These are phyloP conservation scores for Bryoerythrophyllum caledonicum DNA, from an alignment of 225 moss, liverwort and hornwort species.

Conservation along the genomic window DNA sequence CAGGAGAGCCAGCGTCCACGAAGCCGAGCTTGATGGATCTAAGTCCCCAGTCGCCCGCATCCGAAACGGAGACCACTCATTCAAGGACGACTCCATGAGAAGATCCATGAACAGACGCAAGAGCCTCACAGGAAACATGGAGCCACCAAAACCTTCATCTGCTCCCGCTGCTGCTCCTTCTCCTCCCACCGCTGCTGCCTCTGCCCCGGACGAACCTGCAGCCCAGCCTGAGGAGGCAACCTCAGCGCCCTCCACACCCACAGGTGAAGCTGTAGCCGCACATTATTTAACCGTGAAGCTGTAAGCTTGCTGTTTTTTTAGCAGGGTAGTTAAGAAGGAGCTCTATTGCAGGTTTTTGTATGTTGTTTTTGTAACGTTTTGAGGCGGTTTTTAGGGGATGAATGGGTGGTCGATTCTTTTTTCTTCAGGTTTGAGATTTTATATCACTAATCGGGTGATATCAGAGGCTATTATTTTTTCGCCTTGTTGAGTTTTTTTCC, in stretches of 20 bases:
- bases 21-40: slow-evolving; percentile 55
- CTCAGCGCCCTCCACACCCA: slow-evolving; percentile 7
- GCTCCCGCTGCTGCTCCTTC: too few relatives aligned
- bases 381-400: slow-evolving; percentile 18
- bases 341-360: slow-evolving; percentile 26
- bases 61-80: slow-evolving; percentile 48
- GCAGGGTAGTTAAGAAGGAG: slow-evolving; percentile 13
- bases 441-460: slow-evolving; percentile 29
- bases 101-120: slow-evolving; percentile 56
- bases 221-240: slow-evolving; percentile 33
- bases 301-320: slow-evolving; percentile 16
- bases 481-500: slow-evolving; percentile 14
- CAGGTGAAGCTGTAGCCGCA: slow-evolving; percentile 55
- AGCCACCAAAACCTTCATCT: slow-evolving; percentile 31
- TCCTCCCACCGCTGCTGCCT: not conserved
- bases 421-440: slow-evolving; percentile 11
- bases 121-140: slow-evolving; percentile 19
- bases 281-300: slow-evolving; percentile 19
- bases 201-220: slow-evolving; percentile 23
- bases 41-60: slow-evolving; percentile 45
- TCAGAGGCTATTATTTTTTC: slow-evolving; percentile 15
- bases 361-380: slow-evolving; percentile 32
- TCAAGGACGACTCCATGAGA: slow-evolving; percentile 59
- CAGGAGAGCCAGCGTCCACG: slow-evolving; percentile 46
- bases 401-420: not conserved